Conservation (phyloP, 2,329 filamentous ascomycete genomes). For the Ophiostoma ulmi region DNA sequence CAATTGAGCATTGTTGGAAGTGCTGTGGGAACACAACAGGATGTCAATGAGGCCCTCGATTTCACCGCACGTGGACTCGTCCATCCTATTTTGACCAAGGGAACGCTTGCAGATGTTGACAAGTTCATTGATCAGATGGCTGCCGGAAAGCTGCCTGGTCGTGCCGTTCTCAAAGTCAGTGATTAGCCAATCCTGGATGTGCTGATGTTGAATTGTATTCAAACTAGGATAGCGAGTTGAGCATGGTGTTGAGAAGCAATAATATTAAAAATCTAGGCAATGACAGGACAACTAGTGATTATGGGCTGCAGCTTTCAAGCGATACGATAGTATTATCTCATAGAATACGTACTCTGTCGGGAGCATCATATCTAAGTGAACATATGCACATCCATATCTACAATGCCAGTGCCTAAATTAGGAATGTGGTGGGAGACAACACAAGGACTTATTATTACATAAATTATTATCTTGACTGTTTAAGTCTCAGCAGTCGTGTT, state of each 20-base stretch:
- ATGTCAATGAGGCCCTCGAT: slow-evolving; percentile 25
- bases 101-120: slow-evolving; percentile 25
- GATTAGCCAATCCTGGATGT: not conserved
- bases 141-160: slow-evolving; percentile 20
- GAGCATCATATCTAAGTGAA: no score
- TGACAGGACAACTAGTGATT: not conserved
- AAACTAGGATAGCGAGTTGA: not conserved
- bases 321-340: no score
- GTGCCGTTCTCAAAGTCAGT: slow-evolving; percentile 23
- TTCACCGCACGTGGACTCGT: slow-evolving; percentile 25
- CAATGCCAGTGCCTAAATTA: no score
- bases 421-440: no score
- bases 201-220: not conserved
- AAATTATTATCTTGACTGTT: no score
- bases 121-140: slow-evolving; percentile 21
- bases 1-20: slow-evolving; percentile 25
- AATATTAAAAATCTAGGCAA: not conserved
- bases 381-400: no score
- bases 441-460: no score
- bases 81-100: slow-evolving; percentile 25
- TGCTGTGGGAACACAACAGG: slow-evolving; percentile 23
- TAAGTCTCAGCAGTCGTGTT: no score
- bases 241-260: no score
- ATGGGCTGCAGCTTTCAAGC: no score
- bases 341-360: no score